Evolutionary conservation across 1,284 basidiomycete genomes (phyloP), one percentile per base, ranked within the genome.

Genomic region (Malassezia restricta): DNA sequence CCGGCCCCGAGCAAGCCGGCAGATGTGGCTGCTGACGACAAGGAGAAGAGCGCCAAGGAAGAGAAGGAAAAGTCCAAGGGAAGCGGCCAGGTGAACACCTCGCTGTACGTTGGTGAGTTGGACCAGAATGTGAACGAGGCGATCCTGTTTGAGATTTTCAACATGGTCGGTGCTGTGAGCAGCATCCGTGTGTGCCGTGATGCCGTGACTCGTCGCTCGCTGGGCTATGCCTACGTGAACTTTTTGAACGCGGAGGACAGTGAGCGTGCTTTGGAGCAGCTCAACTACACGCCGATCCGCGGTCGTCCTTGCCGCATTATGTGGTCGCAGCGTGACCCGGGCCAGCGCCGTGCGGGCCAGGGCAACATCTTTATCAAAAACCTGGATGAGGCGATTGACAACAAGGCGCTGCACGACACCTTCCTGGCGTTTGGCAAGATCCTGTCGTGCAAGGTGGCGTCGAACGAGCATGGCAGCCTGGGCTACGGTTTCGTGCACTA

Each of bases 301-400:
- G 85, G 85, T 76, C 87, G 89, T 71, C 85, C 94, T 62, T 99
- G 94, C 80, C 90, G 94, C 73, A 99, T 99, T 80, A 99, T 99
- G 94, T 96, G 94, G 91, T 96, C 91, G 72, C 92, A 98, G 82
- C 88, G 94, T 75, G 94, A 98, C 79, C 94, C 94, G 59, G 87
- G 89, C 67, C 83, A 98, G 73, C 89, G 94, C 77, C 96, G 98
- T 82, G 96, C 91, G 63, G 91, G 91, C 63, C 90, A 95, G 78
- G 94, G 94, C 76, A 99, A 98, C 78, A 92, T 99, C 74, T 99
- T 99, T 79, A 98, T 99, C 80, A 99, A 98, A 80, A 98, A 98
- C 79, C 79, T 99, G 65, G 94, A 98, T 75, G 88, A 94, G 76
- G 81, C 81, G 60, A 99, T 99, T 68, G 94, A 99, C 79, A 98